phyloP scores from a whole-genome alignment of 1,139 yeast species.

The Waltiozyma solani region DNA sequence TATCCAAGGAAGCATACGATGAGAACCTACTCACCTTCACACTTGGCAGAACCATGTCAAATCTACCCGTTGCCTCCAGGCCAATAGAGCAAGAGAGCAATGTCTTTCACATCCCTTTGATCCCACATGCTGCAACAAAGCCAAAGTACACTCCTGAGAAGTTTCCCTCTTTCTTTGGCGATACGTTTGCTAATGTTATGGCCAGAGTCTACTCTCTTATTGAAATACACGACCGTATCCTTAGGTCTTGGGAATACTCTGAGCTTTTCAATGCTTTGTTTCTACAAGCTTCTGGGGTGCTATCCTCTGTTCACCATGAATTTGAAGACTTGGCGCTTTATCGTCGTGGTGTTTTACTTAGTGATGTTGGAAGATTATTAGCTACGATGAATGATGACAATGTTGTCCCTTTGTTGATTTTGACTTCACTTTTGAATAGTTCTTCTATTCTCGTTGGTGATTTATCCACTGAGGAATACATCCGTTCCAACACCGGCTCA shows the following conservation, averaged over 20 bases:
- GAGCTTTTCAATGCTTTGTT: slow-evolving; percentile 8
- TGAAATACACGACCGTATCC: slow-evolving; percentile 4
- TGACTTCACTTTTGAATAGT: slow-evolving; percentile 7
- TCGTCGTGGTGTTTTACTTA: slow-evolving; percentile 11
- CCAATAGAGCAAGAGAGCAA: background rate
- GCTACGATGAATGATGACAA: slow-evolving; percentile 9
- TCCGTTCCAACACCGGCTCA: slow-evolving; percentile 13
- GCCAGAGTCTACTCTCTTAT: slow-evolving; percentile 10
- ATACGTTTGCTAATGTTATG: slow-evolving; percentile 10
- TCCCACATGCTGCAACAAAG: slow-evolving; percentile 7
- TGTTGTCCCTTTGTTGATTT: slow-evolving; percentile 5
- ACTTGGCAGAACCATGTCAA: no score
- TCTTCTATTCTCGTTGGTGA: slow-evolving; percentile 7
- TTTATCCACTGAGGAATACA: slow-evolving; percentile 10
- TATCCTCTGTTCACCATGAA: slow-evolving; percentile 5
- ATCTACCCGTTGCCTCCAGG: background rate
- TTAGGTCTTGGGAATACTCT: background rate
- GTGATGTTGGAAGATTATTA: slow-evolving; percentile 5
- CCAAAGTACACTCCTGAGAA: slow-evolving; percentile 8
- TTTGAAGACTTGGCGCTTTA: slow-evolving; percentile 5
- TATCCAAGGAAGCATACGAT: background rate
- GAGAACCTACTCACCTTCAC: background rate
- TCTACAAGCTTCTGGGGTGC: slow-evolving; percentile 7
- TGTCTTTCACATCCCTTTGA: slow-evolving; percentile 4
- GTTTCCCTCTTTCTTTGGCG: slow-evolving; percentile 12